Percentiles rank a stretch among this genome's conserved stretches.
phyloP scores from a whole-genome alignment of 768 basidiomycete genomes.

The Phylloporus sp. region DNA sequence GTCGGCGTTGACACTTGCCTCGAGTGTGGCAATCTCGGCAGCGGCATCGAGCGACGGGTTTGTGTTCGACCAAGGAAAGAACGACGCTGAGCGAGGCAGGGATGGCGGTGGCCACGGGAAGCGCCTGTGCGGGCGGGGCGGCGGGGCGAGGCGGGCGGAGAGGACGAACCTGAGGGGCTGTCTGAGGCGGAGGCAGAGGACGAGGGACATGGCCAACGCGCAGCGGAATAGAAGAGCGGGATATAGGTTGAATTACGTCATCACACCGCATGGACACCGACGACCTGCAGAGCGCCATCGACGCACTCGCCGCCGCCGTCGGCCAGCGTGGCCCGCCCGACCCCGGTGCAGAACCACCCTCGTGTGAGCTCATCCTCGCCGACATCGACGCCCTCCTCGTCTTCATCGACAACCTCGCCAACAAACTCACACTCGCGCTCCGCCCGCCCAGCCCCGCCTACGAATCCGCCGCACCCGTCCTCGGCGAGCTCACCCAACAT shows the following conservation, averaged over 20 bases:
- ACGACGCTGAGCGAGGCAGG: conserved; percentile 23
- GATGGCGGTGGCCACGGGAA: conserved; percentile 25
- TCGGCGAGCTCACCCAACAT: conserved; percentile 51
- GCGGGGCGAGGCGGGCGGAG: conserved; percentile 19
- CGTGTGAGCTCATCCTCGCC: conserved; percentile 40
- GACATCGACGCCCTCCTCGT: conserved; percentile 58
- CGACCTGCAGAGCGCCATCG: not conserved
- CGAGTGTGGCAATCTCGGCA: conserved; percentile 66
- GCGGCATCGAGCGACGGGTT: conserved; percentile 53
- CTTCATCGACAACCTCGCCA: conserved; percentile 52
- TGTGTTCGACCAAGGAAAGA: conserved; percentile 35
- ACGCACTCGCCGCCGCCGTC: conserved; percentile 13
- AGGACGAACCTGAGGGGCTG: not conserved
- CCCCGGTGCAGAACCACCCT: not conserved
- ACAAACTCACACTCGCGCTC: conserved; percentile 60
- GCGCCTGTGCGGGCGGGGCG: conserved; percentile 34
- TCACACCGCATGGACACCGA: no score
- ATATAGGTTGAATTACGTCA: no score
- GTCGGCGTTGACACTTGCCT: conserved; percentile 72
- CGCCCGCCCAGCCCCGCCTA: conserved; percentile 56
- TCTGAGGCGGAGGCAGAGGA: conserved; percentile 3
- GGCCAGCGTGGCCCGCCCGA: not conserved
- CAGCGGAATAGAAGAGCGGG: no score
- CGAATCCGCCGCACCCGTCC: conserved; percentile 45
- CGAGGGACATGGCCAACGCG: conserved; percentile 6